Evolutionary conservation across 495 filamentous ascomycete species (phyloP), one percentile per base, ranked within the genome.

Genomic region (Baudoinia panamericana): DNA sequence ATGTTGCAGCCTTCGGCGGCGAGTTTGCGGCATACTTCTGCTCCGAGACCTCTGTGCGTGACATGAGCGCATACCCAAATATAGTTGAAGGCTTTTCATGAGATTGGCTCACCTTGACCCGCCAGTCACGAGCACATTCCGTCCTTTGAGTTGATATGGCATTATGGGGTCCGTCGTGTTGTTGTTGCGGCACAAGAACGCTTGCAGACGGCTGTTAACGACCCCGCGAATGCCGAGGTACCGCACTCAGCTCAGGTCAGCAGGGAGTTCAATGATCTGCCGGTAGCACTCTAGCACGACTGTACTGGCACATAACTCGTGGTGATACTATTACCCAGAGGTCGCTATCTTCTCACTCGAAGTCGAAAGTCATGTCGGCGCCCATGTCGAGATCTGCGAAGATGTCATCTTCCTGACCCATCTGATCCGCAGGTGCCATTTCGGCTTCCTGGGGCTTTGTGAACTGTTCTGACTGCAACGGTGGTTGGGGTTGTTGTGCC

Each of bases 111-210:
- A 81, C 70, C 74, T 64, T n/a, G 76, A 80, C 30, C 75, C 78
- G 15, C 73, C 79, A 0, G 75, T 82, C 34, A 85, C 61, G 15
- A 84, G 67, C 22, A 82, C 71, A 50, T 76, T 82, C 30, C 73
- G 66, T 29, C 64, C 67, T 43, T 66, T 67, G 20, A 84, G 63
- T 28, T 65, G 62, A 60, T 82, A 81, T 6, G 74, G 70, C 76
- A 82, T 63, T 11, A 20, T 55, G 13, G 13, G 17, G 29, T 13
- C 10, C 5, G 6, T 40, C 24, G 9, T 20, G n/a, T n/a, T n/a
- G n/a, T n/a, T n/a, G n/a, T n/a, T n/a, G n/a, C n/a, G n/a, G n/a
- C n/a, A n/a, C n/a, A n/a, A n/a, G n/a, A n/a, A n/a, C n/a, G n/a
- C n/a, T n/a, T n/a, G n/a, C n/a, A n/a, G n/a, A n/a, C n/a, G n/a